Evolutionary conservation across 495 filamentous ascomycete species (phyloP), one percentile per base, ranked within the genome.

Genomic region (Talaromyces stipitatus): DNA sequence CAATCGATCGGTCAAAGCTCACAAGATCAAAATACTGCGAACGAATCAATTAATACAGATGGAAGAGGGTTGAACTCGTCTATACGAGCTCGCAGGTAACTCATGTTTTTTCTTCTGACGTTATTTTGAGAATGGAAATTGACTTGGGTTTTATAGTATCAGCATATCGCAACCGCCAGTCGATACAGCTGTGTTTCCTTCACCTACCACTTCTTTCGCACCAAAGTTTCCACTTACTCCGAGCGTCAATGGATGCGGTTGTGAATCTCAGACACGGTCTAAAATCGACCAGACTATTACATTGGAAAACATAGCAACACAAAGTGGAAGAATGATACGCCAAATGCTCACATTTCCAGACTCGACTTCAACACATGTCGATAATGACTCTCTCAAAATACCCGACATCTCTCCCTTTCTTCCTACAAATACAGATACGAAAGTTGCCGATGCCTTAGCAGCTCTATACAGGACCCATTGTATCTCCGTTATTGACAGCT

Each of bases 391-490:
- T 2, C 77, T 98, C 33, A 71, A 81, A 48, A 77, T 98, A 11
- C 95, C 95, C 7, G 81, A 82, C 41, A 89, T 97, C 60, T 80
- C 85, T 27, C 76, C 79, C 2, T 95, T 88, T 65, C 70, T 95
- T 6, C 94, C 94, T 4, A 62, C 63, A 2, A 72, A 73, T 29
- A 94, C 89, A 3, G 94, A 98, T 67, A 74, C 79, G 1, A 92
- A 97, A 62, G 82, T 88, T 10, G 90, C 89, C 50, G 85, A 83
- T 51, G 89, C 90, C 10, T 73, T 98, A 11, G 81, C 82, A 10
- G 92, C 90, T 0, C 78, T 97, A 14, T 98, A 97, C 66, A 84
- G 90, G 43, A 91, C 92, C 1, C 91, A 97, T 65, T 96, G 90
- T 68, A 96, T 94, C 18, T 96, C 90, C 2, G 80, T 98, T 12